These are phyloP conservation scores for Torulaspora maleeae DNA, from an alignment of 805 yeast genomes.

Conservation along the genomic window DNA sequence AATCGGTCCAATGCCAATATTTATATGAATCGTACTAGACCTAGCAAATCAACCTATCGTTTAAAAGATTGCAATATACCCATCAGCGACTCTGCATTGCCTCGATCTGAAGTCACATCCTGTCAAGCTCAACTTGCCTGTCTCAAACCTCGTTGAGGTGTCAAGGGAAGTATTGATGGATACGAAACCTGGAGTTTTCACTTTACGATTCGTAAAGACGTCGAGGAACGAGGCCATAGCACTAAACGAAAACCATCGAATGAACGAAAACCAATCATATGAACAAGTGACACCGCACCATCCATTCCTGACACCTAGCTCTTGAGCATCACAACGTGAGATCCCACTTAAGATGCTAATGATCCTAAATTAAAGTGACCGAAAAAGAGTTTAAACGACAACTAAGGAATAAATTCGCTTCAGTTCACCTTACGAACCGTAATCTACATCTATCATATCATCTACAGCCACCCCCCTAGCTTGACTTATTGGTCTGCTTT, in stretches of 20 bases:
- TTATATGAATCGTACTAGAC: background rate
- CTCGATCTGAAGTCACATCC: background rate
- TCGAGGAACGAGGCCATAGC: background rate
- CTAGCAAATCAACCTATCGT: background rate
- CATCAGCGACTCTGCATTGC: background rate
- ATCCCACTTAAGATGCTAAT: background rate
- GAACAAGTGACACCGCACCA: background rate
- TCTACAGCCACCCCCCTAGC: background rate
- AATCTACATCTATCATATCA: slow-evolving; percentile 2
- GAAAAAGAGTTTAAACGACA: background rate
- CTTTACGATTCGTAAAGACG: background rate
- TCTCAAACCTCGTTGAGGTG: background rate
- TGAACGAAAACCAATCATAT: background rate
- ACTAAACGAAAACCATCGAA: background rate
- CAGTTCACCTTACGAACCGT: background rate
- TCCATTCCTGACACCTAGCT: background rate
- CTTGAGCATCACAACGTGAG: background rate
- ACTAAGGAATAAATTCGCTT: background rate
- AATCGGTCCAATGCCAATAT: background rate
- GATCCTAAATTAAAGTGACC: background rate
- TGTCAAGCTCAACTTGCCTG: background rate
- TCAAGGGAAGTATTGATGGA: background rate
- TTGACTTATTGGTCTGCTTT: slow-evolving; percentile 25
- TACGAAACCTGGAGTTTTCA: background rate
- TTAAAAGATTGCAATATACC: background rate